Base-by-base conservation (phyloP, 2,329 filamentous ascomycete species). In the Aspergillus fumigatus region DNA sequence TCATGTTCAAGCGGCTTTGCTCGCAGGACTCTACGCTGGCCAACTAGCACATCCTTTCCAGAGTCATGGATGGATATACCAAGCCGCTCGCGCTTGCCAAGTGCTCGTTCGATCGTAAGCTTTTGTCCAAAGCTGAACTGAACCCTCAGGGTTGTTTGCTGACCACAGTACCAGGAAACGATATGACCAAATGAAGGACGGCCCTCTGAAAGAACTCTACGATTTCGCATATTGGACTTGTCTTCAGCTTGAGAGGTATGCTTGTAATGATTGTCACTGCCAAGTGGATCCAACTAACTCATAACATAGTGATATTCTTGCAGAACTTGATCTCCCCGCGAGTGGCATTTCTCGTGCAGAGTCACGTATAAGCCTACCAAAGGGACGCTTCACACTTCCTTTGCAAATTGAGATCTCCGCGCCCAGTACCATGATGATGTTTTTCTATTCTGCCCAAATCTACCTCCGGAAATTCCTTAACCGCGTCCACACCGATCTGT, bases 191-290 rank as follows among this genome's bases (percentile, higher is more conserved):
- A 63, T 75, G 56, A 54, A 59, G 26, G 67, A 71, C 17, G 66
- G 67, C 2, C 59, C 62, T 5, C 45, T 63, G 3, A 71, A 87
- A 65, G 90, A 92, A 67, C 80, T 88, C 55, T 79, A 88, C 35
- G 79, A 88, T 14, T 82, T 95, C 64, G 88, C 90, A 0, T 97
- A 92, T 67, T 97, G 93, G 93, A 94, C 92, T 7, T 96, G 90
- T 70, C 78, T 97, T 60, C 93, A 97, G 68, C 80, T 97, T 10
- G 93, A 97, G 74, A 96, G 92, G n/a, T n/a, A n/a, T n/a, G n/a
- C n/a, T n/a, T n/a, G n/a, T n/a, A n/a, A n/a, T n/a, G n/a, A n/a
- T n/a, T n/a, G n/a, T n/a, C n/a, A n/a, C n/a, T n/a, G n/a, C n/a
- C n/a, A n/a, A n/a, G n/a, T n/a, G n/a, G n/a, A n/a, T n/a, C n/a